A percentile compares a stretch with the other conserved stretches of the same genome.
phyloP scores from a whole-genome alignment of 768 basidiomycete genomes.

The Russula griseocarnosa region DNA sequence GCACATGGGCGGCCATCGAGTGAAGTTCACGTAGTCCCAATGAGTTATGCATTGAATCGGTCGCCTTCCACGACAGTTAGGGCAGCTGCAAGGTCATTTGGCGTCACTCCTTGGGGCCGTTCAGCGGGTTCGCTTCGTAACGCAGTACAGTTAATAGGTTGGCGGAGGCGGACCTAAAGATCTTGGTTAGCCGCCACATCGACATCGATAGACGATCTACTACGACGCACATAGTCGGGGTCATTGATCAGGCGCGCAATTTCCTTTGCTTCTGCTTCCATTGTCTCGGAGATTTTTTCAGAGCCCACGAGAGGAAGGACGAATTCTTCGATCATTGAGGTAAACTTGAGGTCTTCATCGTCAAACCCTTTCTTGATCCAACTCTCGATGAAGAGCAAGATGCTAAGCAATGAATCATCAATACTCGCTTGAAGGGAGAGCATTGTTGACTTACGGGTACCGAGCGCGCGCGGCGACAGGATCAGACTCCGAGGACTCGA shows the following conservation, averaged over 20 bases:
- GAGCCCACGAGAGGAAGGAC: neutral
- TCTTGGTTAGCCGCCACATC: too few relatives aligned
- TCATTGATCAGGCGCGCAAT: neutral
- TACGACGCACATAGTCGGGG: conserved; percentile 10
- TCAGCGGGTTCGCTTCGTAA: neutral
- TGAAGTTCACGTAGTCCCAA: conserved; percentile 24
- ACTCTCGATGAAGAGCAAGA: conserved; percentile 18
- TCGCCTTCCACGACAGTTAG: conserved; percentile 6
- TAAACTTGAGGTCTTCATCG: conserved; percentile 11
- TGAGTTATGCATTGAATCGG: conserved; percentile 9
- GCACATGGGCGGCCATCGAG: neutral
- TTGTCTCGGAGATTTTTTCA: too few relatives aligned
- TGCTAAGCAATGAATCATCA: neutral
- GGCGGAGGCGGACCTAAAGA: conserved; percentile 11
- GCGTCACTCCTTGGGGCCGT: neutral
- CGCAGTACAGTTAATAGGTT: neutral
- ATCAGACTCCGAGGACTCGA: neutral
- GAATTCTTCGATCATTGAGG: conserved; percentile 7
- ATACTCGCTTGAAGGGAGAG: too few relatives aligned
- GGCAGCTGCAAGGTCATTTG: conserved; percentile 13
- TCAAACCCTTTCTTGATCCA: conserved; percentile 23
- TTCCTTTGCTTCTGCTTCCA: conserved; percentile 3
- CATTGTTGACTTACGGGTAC: conserved; percentile 4
- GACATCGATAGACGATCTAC: too few relatives aligned
- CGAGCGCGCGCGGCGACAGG: neutral